Conservation (phyloP, 2,329 filamentous ascomycete genomes). For the Ophiostoma sp. region DNA sequence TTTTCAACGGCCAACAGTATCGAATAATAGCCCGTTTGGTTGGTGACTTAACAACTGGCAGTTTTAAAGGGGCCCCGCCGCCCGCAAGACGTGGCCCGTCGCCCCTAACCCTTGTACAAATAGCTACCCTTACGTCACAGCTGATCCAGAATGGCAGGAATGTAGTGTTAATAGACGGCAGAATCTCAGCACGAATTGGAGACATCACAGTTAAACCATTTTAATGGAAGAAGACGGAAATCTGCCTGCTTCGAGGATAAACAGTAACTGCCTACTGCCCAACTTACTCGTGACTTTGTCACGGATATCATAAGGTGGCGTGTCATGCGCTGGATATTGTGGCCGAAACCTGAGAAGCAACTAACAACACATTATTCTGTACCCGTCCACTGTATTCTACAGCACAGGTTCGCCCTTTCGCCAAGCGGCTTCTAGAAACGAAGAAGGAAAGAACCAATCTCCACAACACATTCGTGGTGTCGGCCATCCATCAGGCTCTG, state of each 20-base stretch:
- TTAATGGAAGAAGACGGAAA: background rate
- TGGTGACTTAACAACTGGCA: background rate
- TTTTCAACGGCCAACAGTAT: background rate
- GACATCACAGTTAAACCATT: background rate
- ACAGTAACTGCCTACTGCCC: background rate
- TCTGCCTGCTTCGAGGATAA: background rate
- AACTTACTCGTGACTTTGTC: background rate
- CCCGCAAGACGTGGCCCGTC: background rate
- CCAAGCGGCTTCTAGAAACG: background rate
- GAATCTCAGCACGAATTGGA: background rate
- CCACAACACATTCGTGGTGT: background rate
- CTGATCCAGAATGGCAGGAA: background rate
- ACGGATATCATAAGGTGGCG: background rate
- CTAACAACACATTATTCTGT: background rate
- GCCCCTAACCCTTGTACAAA: background rate
- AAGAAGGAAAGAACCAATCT: background rate
- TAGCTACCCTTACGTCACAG: background rate
- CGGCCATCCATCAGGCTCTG: slow-evolving; percentile 5
- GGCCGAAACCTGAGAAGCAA: background rate
- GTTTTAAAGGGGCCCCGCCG: background rate
- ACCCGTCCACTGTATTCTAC: background rate
- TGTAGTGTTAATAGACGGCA: background rate
- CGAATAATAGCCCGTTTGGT: background rate
- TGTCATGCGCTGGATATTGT: background rate
- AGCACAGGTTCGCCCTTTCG: background rate